phyloP scores from a whole-genome alignment of 2,329 filamentous ascomycete genomes.

The Clarireedia hainanense region DNA sequence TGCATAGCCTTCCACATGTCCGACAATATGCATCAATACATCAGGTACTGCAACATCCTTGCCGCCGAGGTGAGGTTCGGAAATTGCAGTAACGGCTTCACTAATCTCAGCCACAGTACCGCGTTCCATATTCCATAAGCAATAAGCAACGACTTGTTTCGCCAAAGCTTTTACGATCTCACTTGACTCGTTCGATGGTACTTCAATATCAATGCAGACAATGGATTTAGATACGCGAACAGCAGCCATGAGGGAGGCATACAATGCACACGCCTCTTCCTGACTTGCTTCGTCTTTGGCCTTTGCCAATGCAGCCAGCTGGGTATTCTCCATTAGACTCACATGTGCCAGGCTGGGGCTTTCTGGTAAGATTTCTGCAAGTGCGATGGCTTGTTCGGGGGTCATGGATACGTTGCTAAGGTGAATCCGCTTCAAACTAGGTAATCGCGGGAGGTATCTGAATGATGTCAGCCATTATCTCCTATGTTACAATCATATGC shows the following conservation, averaged over 20 bases:
- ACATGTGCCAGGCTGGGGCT: conserved; percentile 74
- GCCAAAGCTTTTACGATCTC: conserved; percentile 88
- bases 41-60: conserved; percentile 63
- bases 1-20: conserved; percentile 47
- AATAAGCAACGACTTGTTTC: conserved; percentile 92
- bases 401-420: conserved; percentile 77
- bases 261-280: conserved; percentile 90
- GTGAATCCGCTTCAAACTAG: conserved; percentile 73
- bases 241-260: conserved; percentile 84
- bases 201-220: conserved; percentile 85
- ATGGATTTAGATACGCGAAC: conserved; percentile 76
- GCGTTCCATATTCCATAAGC: conserved; percentile 80
- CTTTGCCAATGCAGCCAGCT: conserved; percentile 61
- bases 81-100: conserved; percentile 30
- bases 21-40: conserved; percentile 79
- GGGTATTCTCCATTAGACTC: conserved; percentile 74
- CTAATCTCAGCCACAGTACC: conserved; percentile 59
- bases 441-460: conserved; percentile 71
- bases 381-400: conserved; percentile 79
- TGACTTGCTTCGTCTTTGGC: conserved; percentile 72
- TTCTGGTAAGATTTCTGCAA: conserved; percentile 87
- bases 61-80: conserved; percentile 35
- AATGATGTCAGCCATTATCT: conserved; percentile 2
- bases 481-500: background rate
- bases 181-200: conserved; percentile 71